These are phyloP conservation scores for Aspergillus spinulosporus DNA, from an alignment of 2,329 filamentous ascomycete genomes.

Conservation along the genomic window DNA sequence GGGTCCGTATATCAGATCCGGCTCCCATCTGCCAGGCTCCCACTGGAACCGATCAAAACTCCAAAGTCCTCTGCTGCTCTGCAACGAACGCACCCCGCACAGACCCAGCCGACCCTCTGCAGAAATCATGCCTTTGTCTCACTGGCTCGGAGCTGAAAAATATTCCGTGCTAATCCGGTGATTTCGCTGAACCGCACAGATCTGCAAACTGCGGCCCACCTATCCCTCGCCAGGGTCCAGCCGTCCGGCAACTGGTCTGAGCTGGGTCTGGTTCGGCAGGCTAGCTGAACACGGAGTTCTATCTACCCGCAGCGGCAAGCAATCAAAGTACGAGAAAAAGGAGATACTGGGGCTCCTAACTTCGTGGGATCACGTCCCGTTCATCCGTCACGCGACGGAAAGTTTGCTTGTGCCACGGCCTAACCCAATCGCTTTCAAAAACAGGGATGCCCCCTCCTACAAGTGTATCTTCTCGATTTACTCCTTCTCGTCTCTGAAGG, in stretches of 20 bases:
- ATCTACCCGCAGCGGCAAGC: conserved; percentile 1
- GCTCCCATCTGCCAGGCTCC: too few relatives aligned
- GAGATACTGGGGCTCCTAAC: background rate
- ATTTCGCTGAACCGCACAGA: conserved; percentile 9
- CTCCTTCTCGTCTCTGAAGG: background rate
- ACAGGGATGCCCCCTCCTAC: conserved; percentile 1
- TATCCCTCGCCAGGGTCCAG: conserved; percentile 8
- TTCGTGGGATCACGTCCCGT: background rate
- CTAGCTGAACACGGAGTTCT: conserved; percentile 3
- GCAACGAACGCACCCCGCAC: background rate
- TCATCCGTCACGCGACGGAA: conserved; percentile 4
- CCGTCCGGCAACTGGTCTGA: conserved; percentile 6
- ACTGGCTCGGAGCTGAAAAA: background rate
- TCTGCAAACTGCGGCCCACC: conserved; percentile 7
- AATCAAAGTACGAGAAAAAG: conserved; percentile 2
- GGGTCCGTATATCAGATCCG: too few relatives aligned
- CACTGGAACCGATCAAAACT: background rate
- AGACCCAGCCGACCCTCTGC: background rate
- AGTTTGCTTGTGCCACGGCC: background rate
- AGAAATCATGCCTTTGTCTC: background rate
- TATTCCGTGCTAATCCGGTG: background rate
- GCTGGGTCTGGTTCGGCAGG: background rate
- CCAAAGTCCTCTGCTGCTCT: conserved; percentile 5
- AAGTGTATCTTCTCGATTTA: background rate
- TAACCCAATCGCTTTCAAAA: conserved; percentile 6